Base-by-base conservation (phyloP, 23 red algal genomes). In the Gracilariopsis chorda region DNA sequence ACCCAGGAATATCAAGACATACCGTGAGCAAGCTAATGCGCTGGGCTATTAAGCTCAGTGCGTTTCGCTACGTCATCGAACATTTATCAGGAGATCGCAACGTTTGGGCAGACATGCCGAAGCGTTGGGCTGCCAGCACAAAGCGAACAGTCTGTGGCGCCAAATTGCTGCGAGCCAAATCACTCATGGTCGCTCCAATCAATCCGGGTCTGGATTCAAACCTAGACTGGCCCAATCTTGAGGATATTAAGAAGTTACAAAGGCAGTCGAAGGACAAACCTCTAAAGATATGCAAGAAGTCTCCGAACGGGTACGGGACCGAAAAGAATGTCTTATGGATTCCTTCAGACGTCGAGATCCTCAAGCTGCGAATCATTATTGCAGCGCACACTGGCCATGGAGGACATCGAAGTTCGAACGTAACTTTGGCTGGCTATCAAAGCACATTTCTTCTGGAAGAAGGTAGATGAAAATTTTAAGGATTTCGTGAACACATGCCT, bases 81-180 rank as follows among this genome's bases (percentile, higher is more conserved):
- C 49, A 84, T 19, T 45, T 63, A 32, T 17, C 80, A 4, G 80
- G 80, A 27, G 80, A 84, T 17, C 80, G 51, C 12, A 84, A 64
- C 58, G 51, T 84, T 2, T 84, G 56, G 80, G 80, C 80, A 8
- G 80, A 63, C 60, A 63, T 84, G 80, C 57, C 17, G 12, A 84
- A 51, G 4, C 80, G 52, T 1, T 84, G 53, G 80, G 80, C 80
- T 24, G 55, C 49, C 34, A 83, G 45, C 32, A 5, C 56, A 28
- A 16, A 12, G 1, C 34, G 40, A 6, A 2, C 3, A 4, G 53
- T 84, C 2, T 1, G 49, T 17, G 80, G 53, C 10, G 3, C 5
- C 7, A 84, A 44, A 4, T 36, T 63, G 6, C 6, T 30, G 1
- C 56, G 36, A 35, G 55, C 27, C 34, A 65, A 62, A 7, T n/a